Base-by-base conservation (phyloP, 805 yeast genomes). In the Candida berthetii region DNA sequence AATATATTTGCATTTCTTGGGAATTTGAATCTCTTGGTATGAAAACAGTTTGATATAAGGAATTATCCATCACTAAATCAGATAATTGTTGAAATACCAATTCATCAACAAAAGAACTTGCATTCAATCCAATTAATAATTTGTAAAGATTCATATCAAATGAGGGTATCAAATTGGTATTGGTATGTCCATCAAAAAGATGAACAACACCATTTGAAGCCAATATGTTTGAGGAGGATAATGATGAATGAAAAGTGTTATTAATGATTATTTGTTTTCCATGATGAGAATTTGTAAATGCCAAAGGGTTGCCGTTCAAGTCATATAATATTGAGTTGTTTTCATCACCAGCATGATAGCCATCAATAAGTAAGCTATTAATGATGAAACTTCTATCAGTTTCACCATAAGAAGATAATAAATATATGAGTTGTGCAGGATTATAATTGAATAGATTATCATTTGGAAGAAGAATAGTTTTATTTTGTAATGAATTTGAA, bases 101-200 rank as follows among this genome's bases (percentile, higher is more conserved):
- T 50, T 87, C 95, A n/a, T 74, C 71, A 6, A 85, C 90, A 56
- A 86, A 79, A 22, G 68, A 68, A 3, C 81, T 67, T 39, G 78
- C 79, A 44, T 79, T 72, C 35, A 80, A 55, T 0, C 85, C 88
- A 40, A 75, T 63, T 3, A 83, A 57, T 48, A 78, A 73, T 53
- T 78, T 82, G 47, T 78, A 68, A 1, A 78, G 75, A 27, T 78
- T 77, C 49, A 78, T 74, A 2, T 45, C 48, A 16, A 75, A 40
- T 1, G 42, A 28, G 0, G 47, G 57, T 22, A 47, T 42, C 24
- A 61, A 38, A 13, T 62, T 48, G 15, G 58, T 38, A 14, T 60
- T 48, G n/a, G n/a, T n/a, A n/a, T n/a, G n/a, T n/a, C n/a, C n/a
- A 18, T 67, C 61, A 51, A 74, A 78, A 18, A 71, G 49, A 53